These are phyloP conservation scores for Magnolia kwangsiensis DNA, from an alignment of 164 flowering plant genomes.

Conservation along the genomic window DNA sequence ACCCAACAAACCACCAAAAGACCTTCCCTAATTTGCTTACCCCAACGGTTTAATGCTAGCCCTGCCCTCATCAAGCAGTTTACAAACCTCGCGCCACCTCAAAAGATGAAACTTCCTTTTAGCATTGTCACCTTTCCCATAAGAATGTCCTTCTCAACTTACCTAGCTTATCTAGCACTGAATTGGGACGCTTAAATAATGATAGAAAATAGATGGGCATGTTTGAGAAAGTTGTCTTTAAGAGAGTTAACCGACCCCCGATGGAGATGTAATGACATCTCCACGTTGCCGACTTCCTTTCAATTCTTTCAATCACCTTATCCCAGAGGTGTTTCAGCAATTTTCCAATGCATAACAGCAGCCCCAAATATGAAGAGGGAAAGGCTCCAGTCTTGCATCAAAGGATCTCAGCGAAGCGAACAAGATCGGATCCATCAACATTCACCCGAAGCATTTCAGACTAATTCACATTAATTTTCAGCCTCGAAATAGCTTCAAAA, in stretches of 20 bases:
- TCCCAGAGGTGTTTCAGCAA: background rate
- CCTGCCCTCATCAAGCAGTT: no score
- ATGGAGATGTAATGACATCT: background rate
- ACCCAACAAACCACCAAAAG: no score
- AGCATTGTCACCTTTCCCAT: no score
- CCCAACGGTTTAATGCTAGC: no score
- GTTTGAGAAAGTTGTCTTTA: background rate
- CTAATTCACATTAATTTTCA: background rate
- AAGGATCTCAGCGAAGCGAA: background rate
- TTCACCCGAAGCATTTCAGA: background rate
- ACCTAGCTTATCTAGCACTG: no score
- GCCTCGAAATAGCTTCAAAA: no score
- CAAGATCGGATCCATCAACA: background rate
- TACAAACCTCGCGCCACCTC: no score
- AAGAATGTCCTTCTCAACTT: no score
- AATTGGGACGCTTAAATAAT: no score
- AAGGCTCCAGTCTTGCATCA: background rate
- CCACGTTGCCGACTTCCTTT: background rate
- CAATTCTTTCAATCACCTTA: background rate
- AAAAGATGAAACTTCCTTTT: no score
- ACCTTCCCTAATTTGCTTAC: no score
- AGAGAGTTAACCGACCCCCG: background rate
- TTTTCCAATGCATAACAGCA: background rate
- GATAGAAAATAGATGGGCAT: no score
- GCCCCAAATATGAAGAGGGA: background rate